Base-by-base conservation (phyloP, 2,329 filamentous ascomycete species). In the Chrysosporium queenslandicum region DNA sequence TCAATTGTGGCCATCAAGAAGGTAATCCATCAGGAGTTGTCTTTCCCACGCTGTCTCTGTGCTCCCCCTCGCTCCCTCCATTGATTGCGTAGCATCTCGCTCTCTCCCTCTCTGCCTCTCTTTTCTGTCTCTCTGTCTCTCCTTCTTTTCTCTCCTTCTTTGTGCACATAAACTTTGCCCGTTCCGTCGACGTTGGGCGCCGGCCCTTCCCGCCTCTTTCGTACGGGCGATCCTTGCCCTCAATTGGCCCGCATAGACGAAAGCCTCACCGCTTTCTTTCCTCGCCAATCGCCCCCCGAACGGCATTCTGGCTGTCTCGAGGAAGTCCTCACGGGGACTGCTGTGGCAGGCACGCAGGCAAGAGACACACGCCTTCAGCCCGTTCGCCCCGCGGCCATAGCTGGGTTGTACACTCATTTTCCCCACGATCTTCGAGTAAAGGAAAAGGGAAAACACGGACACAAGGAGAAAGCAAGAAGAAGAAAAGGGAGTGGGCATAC, bases 221-320 rank as follows among this genome's bases (percentile, higher is more conserved):
- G 18, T 20, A 34, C 25, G 23, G 46, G 34, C 20, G 32, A 48
- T 27, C 32, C 34, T 29, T 11, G 21, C 34, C 20, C 9, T 18
- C 45, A 32, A 30, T 41, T 49, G 46, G 34, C 4, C 16, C 46
- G 4, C 45, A 27, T 29, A n/a, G 46, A 48, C 46, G 46, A 37
- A 6, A 7, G 7, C 14, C 46, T 49, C 46, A 49, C 46, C 46
- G 46, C 46, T 49, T 32, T 36, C 14, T 41, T 32, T n/a, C n/a
- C 7, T 16, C 34, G 18, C 21, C 30, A 25, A 23, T 12, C 37
- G n/a, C n/a, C n/a, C 18, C 16, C 21, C n/a, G 29, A 8, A 8
- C 32, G 23, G 21, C 11, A 3, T 18, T 18, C 18, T 30, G 34
- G 43, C 23, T 27, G 18, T 16, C 8, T 40, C 18, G 11, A 20